These are phyloP conservation scores for Cutaneotrichosporon cavernicola DNA, from an alignment of 1,284 basidiomycete genomes.

Conservation along the genomic window DNA sequence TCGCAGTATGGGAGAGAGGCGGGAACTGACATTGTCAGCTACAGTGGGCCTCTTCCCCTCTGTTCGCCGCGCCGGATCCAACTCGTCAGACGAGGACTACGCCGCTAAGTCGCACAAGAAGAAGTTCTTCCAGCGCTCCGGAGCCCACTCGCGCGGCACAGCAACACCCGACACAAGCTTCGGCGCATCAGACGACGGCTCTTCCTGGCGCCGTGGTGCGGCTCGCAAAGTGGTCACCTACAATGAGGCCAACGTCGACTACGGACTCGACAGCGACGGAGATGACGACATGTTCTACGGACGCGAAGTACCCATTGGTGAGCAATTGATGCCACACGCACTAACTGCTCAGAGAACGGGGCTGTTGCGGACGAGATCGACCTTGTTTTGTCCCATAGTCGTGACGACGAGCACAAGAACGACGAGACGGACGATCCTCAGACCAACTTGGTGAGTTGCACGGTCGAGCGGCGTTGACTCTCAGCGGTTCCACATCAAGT, in stretches of 20 bases:
- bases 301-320: conserved; percentile 54
- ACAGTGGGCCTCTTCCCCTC: conserved; percentile 19
- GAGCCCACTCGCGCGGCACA: conserved; percentile 47
- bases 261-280: conserved; percentile 68
- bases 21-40: background rate
- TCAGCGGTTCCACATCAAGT: conserved; percentile 92
- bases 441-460: conserved; percentile 70
- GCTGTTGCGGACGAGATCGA: conserved; percentile 72
- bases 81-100: conserved; percentile 77
- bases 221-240: conserved; percentile 81
- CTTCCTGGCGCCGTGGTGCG: conserved; percentile 75
- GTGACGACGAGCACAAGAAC: conserved; percentile 73
- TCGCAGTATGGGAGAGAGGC: background rate
- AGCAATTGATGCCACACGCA: background rate
- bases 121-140: conserved; percentile 59
- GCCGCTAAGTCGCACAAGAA: conserved; percentile 81
- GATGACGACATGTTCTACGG: conserved; percentile 64
- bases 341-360: conserved; percentile 22
- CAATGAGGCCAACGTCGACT: conserved; percentile 54
- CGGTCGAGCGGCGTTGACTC: background rate
- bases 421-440: conserved; percentile 78
- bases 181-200: conserved; percentile 55
- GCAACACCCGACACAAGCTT: conserved; percentile 41
- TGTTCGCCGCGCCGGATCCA: conserved; percentile 33
- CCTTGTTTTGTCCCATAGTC: conserved; percentile 72